A percentile compares a stretch with the other conserved stretches of the same genome.
Conservation (phyloP, 2,329 filamentous ascomycete species). For the Trichoderma sp. region DNA sequence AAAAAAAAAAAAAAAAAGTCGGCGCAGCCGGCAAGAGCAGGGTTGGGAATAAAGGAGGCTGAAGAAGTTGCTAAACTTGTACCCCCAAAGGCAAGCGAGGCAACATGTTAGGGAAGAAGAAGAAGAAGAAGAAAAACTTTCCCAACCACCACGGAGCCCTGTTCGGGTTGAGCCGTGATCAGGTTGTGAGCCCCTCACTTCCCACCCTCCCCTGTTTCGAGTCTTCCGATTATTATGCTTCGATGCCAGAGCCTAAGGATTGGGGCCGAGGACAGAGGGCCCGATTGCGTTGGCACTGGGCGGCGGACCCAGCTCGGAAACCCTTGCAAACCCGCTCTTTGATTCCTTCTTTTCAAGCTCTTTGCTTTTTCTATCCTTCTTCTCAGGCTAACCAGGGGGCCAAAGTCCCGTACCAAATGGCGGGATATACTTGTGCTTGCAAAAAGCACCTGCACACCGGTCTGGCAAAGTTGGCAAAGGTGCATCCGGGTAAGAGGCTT, state of each 20-base stretch:
- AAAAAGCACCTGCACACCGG: background rate
- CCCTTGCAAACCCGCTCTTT: slow-evolving; percentile 5
- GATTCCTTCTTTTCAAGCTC: background rate
- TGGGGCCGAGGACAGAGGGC: background rate
- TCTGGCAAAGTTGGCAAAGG: slow-evolving; percentile 4
- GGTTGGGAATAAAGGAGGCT: slow-evolving; percentile 9
- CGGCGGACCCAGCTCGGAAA: background rate
- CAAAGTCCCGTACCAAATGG: background rate
- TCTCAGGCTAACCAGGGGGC: background rate
- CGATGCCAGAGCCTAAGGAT: background rate
- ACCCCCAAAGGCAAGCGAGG: background rate
- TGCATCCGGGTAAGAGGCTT: slow-evolving; percentile 8
- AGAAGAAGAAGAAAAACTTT: background rate
- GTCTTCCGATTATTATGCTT: background rate
- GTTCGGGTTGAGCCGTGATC: slow-evolving; percentile 8
- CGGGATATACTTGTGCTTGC: background rate
- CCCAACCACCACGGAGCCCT: background rate
- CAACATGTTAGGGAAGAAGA: background rate
- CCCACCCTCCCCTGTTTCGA: background rate
- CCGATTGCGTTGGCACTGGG: background rate
- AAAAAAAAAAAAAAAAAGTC: background rate
- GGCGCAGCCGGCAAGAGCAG: background rate
- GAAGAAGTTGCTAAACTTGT: slow-evolving; percentile 1
- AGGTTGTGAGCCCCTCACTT: background rate
- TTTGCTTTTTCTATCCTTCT: background rate